Conservation (phyloP, 2,329 filamentous ascomycete species). For the Mycosphaerella sp. region DNA sequence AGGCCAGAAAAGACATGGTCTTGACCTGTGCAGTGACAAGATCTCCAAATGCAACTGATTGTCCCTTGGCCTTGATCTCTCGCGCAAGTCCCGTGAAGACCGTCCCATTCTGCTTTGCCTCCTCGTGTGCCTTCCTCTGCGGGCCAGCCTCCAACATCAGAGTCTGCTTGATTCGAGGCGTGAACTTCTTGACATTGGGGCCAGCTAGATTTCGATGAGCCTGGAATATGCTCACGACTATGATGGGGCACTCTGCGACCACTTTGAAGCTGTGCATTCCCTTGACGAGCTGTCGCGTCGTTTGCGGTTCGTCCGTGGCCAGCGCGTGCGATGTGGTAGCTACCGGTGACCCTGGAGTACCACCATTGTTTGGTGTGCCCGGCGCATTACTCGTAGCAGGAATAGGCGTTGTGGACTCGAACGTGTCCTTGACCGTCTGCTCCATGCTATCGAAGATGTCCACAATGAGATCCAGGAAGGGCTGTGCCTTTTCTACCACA, state of each 20-base stretch:
- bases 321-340: slow-evolving; percentile 55
- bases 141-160: slow-evolving; percentile 83
- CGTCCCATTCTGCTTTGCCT: slow-evolving; percentile 69
- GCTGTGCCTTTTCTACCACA: slow-evolving; percentile 73
- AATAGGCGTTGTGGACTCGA: slow-evolving; percentile 62
- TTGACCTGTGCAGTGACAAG: slow-evolving; percentile 98
- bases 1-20: slow-evolving; percentile 97
- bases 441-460: slow-evolving; percentile 96
- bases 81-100: slow-evolving; percentile 91
- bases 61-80: slow-evolving; percentile 74
- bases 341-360: slow-evolving; percentile 79
- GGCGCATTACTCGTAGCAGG: slow-evolving; percentile 52
- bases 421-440: slow-evolving; percentile 86
- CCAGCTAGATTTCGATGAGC: slow-evolving; percentile 74
- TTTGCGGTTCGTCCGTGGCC: slow-evolving; percentile 63
- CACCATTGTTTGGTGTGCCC: slow-evolving; percentile 54
- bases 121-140: slow-evolving; percentile 83
- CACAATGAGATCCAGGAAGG: slow-evolving; percentile 84
- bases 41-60: slow-evolving; percentile 76
- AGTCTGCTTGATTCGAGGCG: slow-evolving; percentile 88
- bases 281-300: slow-evolving; percentile 72
- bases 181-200: slow-evolving; percentile 83
- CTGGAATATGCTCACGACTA: slow-evolving; percentile 97
- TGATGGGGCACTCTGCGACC: slow-evolving; percentile 93
- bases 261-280: slow-evolving; percentile 99